These are phyloP conservation scores for Corymbia calophylla DNA, from an alignment of 441 rosid genomes.

Conservation along the genomic window DNA sequence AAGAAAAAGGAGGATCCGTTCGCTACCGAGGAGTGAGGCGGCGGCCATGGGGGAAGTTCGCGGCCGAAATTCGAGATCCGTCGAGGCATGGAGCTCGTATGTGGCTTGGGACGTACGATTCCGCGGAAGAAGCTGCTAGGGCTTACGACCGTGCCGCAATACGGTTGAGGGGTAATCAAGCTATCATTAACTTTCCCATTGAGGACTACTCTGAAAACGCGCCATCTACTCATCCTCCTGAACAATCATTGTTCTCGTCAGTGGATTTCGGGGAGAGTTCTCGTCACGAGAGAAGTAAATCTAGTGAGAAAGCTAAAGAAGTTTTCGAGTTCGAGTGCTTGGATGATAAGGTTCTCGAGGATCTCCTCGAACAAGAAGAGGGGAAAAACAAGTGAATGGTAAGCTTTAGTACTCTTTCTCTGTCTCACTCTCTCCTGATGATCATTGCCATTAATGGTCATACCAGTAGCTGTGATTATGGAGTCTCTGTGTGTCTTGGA, in stretches of 20 bases:
- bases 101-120: background rate
- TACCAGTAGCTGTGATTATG: background rate
- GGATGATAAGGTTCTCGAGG: conserved; percentile 1
- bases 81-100: background rate
- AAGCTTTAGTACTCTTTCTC: background rate
- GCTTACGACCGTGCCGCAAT: background rate
- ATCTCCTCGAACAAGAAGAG: background rate
- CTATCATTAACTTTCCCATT: background rate
- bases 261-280: background rate
- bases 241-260: background rate
- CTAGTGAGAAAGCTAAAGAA: background rate
- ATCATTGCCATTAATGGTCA: background rate
- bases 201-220: background rate
- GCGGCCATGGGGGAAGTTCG: background rate
- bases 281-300: background rate
- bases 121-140: background rate
- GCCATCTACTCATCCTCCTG: background rate
- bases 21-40: background rate
- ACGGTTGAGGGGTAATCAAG: background rate
- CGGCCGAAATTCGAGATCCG: background rate
- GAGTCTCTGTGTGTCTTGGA: background rate
- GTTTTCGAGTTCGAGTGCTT: background rate
- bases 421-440: background rate
- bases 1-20: background rate
- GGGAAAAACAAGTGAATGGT: background rate